These are phyloP conservation scores for Persicaria tinctoria DNA, from an alignment of 148 eudicot genomes.

Conservation along the genomic window DNA sequence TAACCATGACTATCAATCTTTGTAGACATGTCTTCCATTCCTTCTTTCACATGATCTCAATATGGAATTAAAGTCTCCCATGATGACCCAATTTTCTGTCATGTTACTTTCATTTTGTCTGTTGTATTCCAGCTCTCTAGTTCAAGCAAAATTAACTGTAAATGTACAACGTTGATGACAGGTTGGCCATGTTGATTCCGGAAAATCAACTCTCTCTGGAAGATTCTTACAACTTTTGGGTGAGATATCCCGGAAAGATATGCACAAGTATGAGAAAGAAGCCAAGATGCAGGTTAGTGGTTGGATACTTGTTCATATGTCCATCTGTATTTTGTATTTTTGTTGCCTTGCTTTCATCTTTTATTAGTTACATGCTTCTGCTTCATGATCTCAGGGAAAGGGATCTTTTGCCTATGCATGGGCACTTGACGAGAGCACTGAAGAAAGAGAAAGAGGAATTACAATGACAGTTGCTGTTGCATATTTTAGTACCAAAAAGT, in stretches of 20 bases:
- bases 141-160: not conserved
- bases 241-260: constrained; percentile 70
- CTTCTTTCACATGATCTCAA: no score
- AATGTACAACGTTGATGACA: constrained; percentile 12
- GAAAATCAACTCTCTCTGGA: constrained; percentile 94
- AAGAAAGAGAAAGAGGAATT: constrained; percentile 97
- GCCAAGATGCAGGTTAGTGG: constrained; percentile 61
- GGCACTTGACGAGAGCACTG: constrained; percentile 94
- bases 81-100: no score
- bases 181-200: constrained; percentile 99
- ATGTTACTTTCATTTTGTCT: not conserved
- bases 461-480: constrained; percentile 99
- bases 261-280: constrained; percentile 91
- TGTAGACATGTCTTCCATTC: no score
- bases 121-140: not conserved
- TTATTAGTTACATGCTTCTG: constrained; percentile 3
- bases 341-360: not conserved
- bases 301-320: not conserved
- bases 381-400: constrained; percentile 57
- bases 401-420: constrained; percentile 98
- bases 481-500: constrained; percentile 71
- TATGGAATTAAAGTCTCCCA: no score
- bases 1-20: no score
- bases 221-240: constrained; percentile 84
- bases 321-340: not conserved